A percentile compares a stretch with the other conserved stretches of the same genome.
Evolutionary conservation across 805 yeast genomes (phyloP).

Genomic region (Candida manassasensis): DNA sequence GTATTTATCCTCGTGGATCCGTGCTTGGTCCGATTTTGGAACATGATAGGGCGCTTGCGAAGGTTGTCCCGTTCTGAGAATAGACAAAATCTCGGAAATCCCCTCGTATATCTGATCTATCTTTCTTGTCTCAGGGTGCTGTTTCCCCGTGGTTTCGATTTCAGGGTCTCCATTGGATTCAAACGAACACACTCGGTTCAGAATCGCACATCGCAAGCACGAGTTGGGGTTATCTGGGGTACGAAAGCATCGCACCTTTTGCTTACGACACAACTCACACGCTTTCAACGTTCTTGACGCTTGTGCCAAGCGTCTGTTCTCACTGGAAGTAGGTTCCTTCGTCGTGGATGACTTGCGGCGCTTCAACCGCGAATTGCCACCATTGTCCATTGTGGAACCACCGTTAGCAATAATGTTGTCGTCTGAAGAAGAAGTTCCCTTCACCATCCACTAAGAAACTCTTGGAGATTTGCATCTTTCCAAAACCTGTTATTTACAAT

Average conservation of each 20-base stretch:
- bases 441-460: too few species aligned
- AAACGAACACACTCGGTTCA: slow-evolving; percentile 51
- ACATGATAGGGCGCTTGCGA: not conserved
- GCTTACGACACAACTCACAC: slow-evolving; percentile 51
- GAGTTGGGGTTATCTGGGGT: slow-evolving; percentile 40
- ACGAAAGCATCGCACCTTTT: slow-evolving; percentile 60
- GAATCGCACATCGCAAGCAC: slow-evolving; percentile 56
- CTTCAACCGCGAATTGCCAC: not conserved
- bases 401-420: too few species aligned
- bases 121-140: slow-evolving; percentile 13
- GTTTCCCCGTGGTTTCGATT: not conserved
- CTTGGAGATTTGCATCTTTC: too few species aligned
- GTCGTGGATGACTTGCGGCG: not conserved
- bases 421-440: too few species aligned
- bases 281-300: slow-evolving; percentile 47
- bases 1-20: not conserved
- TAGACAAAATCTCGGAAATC: slow-evolving; percentile 28
- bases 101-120: slow-evolving; percentile 31
- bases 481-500: too few species aligned
- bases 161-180: slow-evolving; percentile 13
- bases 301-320: slow-evolving; percentile 19
- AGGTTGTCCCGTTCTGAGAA: slow-evolving; percentile 15
- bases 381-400: too few species aligned
- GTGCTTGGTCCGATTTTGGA: not conserved
- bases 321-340: slow-evolving; percentile 2